Base-by-base conservation (phyloP, 345 rosid species). In the Eucalyptus curtisii region DNA sequence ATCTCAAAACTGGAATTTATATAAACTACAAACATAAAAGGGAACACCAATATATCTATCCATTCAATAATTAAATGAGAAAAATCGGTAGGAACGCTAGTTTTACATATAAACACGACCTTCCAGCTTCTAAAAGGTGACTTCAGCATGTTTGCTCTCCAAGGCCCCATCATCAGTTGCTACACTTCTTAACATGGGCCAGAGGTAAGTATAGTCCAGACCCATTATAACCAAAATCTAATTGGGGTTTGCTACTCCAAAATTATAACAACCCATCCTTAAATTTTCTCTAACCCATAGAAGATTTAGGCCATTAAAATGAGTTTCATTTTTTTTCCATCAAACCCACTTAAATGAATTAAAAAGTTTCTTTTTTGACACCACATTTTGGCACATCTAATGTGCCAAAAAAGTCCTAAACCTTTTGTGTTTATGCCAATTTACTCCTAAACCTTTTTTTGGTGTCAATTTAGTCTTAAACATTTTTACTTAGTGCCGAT, bases 51-150 rank as follows among this genome's bases (percentile, higher is more conserved):
- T 59, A 27, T 27, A 6, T 59, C 68, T 59, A 25, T 59, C 7
- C 4, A 59, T 27, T 59, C 0, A 59, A 27, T 27, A 27, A 27
- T 59, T 6, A 27, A 27, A 27, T 59, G 31, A 59, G 68, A 27
- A 59, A 25, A 27, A 59, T 59, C 31, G 2, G 0, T 0, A 59
- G 68, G 68, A 27, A 59, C 3, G 3, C 0, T 12, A 0, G 15
- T 59, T 59, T 59, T 59, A 1, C 68, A 3, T 12, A 1, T 27
- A 30, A 59, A 59, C 68, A 1, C 7, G 8, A 59, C 68, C 68
- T 13, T 30, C 68, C 31, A 25, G 31, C 31, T 59, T 59, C 66
- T 27, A 27, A 25, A 27, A 59, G 0, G 1, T 6, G 31, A 59
- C 7, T 27, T 59, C 27, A 61, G 68, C 68, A 61, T 1, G 8